Evolutionary conservation across 2,329 filamentous ascomycete genomes (phyloP).

Genomic region (Atkinsonella texensis): DNA sequence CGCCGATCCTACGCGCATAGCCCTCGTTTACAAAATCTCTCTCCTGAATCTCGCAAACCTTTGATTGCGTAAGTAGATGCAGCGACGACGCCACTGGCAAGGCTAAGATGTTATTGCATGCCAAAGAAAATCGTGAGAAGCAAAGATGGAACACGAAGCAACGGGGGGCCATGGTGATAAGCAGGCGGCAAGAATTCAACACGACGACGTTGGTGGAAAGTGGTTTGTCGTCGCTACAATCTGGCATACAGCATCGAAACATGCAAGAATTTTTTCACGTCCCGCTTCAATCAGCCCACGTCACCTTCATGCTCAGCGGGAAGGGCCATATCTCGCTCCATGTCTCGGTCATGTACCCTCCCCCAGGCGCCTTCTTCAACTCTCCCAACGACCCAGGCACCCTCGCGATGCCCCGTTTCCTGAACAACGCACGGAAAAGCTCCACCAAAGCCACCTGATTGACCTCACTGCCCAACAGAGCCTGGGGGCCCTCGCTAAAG

Average conservation of each 20-base stretch:
- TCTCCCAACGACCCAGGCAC: slow-evolving; percentile 52
- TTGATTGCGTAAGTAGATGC: slow-evolving; percentile 20
- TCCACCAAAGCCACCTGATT: slow-evolving; percentile 51
- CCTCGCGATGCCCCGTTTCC: slow-evolving; percentile 46
- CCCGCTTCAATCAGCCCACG: slow-evolving; percentile 27
- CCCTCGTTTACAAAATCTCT: slow-evolving; percentile 15
- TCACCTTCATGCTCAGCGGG: slow-evolving; percentile 41
- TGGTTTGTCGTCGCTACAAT: neutral
- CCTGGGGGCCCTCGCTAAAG: slow-evolving; percentile 50
- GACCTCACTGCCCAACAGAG: slow-evolving; percentile 48
- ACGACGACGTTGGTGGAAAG: too few relatives aligned
- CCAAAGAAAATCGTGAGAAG: too few relatives aligned
- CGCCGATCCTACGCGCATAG: slow-evolving; percentile 21
- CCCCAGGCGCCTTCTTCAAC: slow-evolving; percentile 50
- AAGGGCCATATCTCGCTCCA: slow-evolving; percentile 39
- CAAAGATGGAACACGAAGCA: too few relatives aligned
- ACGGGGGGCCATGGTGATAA: neutral
- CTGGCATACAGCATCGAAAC: neutral
- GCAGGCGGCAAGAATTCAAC: too few relatives aligned
- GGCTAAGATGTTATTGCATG: too few relatives aligned
- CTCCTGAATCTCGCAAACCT: slow-evolving; percentile 19
- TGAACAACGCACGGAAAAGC: slow-evolving; percentile 55
- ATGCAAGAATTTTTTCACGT: neutral
- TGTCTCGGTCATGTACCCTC: slow-evolving; percentile 54
- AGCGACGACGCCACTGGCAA: slow-evolving; percentile 11